phyloP scores from a whole-genome alignment of 2,329 filamentous ascomycete species.

The Diplodia corticola region DNA sequence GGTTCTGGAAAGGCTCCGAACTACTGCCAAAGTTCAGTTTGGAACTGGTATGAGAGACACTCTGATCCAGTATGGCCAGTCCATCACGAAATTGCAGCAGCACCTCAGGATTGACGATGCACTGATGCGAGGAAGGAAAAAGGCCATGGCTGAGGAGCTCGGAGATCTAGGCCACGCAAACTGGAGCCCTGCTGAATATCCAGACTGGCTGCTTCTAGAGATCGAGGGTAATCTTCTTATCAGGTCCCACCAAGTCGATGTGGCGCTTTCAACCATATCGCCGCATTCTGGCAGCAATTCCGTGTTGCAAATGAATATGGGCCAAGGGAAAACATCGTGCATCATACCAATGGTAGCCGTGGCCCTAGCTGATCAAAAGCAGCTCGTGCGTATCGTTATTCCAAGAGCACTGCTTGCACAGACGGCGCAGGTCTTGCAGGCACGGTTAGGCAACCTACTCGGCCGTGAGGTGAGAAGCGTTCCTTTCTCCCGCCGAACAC shows the following conservation, averaged over 20 bases:
- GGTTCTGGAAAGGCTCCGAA: constrained; percentile 52
- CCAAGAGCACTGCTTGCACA: constrained; percentile 59
- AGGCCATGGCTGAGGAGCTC: constrained; percentile 46
- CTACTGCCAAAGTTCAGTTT: constrained; percentile 34
- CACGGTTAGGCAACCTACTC: constrained; percentile 57
- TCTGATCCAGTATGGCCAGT: constrained; percentile 48
- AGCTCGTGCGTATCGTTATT: constrained; percentile 57
- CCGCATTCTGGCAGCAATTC: constrained; percentile 57
- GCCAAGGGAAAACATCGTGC: constrained; percentile 64
- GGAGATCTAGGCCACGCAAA: constrained; percentile 54
- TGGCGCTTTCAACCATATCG: constrained; percentile 60
- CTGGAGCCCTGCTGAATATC: constrained; percentile 55
- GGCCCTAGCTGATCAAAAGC: constrained; percentile 39
- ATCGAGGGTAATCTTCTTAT: constrained; percentile 66
- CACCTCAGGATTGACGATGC: constrained; percentile 46
- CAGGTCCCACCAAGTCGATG: constrained; percentile 61
- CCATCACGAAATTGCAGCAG: constrained; percentile 49
- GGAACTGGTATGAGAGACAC: constrained; percentile 40
- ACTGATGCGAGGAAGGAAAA: constrained; percentile 28
- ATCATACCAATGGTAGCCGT: constrained; percentile 66
- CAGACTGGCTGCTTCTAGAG: constrained; percentile 68
- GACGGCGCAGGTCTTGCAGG: constrained; percentile 58
- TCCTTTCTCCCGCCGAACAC: constrained; percentile 58
- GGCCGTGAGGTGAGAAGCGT: constrained; percentile 57
- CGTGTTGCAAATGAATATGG: constrained; percentile 68